Percentiles rank a stretch among this genome's conserved stretches.
phyloP scores from a whole-genome alignment of 2,329 filamentous ascomycete genomes.

The Mollisiaceae sp. region DNA sequence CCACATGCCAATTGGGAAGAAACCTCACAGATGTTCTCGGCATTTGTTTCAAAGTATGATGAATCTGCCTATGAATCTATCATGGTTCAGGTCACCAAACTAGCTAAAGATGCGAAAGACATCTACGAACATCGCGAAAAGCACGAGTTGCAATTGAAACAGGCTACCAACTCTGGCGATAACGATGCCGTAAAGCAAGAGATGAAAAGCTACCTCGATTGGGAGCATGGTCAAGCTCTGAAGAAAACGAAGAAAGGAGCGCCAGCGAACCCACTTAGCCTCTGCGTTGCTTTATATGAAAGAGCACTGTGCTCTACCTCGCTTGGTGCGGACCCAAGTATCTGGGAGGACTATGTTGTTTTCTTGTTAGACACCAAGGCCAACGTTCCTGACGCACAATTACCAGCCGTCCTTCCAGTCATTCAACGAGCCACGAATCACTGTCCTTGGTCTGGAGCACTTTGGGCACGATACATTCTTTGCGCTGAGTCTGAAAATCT shows the following conservation, averaged over 20 bases:
- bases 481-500: slow-evolving; percentile 79
- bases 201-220: slow-evolving; percentile 77
- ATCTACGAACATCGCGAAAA: slow-evolving; percentile 68
- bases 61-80: slow-evolving; percentile 72
- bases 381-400: slow-evolving; percentile 43
- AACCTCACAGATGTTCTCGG: slow-evolving; percentile 76
- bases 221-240: slow-evolving; percentile 73
- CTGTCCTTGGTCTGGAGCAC: slow-evolving; percentile 87
- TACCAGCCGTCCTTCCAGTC: slow-evolving; percentile 66
- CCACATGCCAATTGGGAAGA: slow-evolving; percentile 78
- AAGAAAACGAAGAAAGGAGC: slow-evolving; percentile 56
- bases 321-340: slow-evolving; percentile 73
- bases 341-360: slow-evolving; percentile 77
- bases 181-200: slow-evolving; percentile 56
- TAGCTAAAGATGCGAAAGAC: slow-evolving; percentile 66
- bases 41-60: slow-evolving; percentile 74
- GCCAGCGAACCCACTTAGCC: slow-evolving; percentile 51
- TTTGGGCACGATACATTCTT: slow-evolving; percentile 91
- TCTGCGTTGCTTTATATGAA: slow-evolving; percentile 74
- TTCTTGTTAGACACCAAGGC: slow-evolving; percentile 36
- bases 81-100: slow-evolving; percentile 71
- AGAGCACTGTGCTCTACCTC: slow-evolving; percentile 68
- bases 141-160: slow-evolving; percentile 69
- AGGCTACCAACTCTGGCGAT: slow-evolving; percentile 62
- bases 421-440: slow-evolving; percentile 84